phyloP scores from a whole-genome alignment of 2,329 filamentous ascomycete species.

The Fusarium sacchari region DNA sequence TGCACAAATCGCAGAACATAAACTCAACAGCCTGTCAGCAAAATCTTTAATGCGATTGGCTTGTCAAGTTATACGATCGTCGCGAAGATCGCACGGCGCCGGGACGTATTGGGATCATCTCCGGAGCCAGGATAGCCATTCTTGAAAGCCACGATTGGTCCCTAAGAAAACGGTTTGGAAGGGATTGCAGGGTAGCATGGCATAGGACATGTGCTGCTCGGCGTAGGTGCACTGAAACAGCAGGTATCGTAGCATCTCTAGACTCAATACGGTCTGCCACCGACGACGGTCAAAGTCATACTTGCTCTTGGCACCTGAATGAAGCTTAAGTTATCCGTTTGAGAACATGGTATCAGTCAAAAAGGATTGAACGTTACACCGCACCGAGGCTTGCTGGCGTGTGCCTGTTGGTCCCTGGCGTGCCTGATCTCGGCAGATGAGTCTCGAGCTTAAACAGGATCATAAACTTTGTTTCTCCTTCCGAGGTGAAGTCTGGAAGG shows the following conservation, averaged over 20 bases:
- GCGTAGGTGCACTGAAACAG: constrained; percentile 25
- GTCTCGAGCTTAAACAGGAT: constrained; percentile 13
- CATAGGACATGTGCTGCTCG: constrained; percentile 23
- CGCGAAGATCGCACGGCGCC: constrained; percentile 42
- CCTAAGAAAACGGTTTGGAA: constrained; percentile 22
- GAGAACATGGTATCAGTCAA: constrained; percentile 9
- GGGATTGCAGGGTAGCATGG: constrained; percentile 16
- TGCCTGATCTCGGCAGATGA: constrained; percentile 34
- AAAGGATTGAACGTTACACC: constrained; percentile 11
- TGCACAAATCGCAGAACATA: constrained; percentile 13
- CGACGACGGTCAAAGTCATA: constrained; percentile 30
- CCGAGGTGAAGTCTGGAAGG: constrained; percentile 9
- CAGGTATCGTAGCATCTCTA: constrained; percentile 34
- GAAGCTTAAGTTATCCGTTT: constrained; percentile 23
- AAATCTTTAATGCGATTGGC: constrained; percentile 49
- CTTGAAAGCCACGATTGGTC: constrained; percentile 31
- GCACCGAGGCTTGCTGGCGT: constrained; percentile 28
- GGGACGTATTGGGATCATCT: constrained; percentile 41
- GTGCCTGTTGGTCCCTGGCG: constrained; percentile 31
- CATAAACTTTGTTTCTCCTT: constrained; percentile 14
- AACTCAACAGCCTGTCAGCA: constrained; percentile 37
- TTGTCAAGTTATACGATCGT: constrained; percentile 44
- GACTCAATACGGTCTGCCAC: constrained; percentile 31
- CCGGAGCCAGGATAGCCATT: constrained; percentile 35
- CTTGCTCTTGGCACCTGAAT: constrained; percentile 31